A percentile compares a stretch with the other conserved stretches of the same genome.
These are phyloP conservation scores for Suaeda aralocaspica DNA, from an alignment of 148 eudicot species.

Conservation along the genomic window DNA sequence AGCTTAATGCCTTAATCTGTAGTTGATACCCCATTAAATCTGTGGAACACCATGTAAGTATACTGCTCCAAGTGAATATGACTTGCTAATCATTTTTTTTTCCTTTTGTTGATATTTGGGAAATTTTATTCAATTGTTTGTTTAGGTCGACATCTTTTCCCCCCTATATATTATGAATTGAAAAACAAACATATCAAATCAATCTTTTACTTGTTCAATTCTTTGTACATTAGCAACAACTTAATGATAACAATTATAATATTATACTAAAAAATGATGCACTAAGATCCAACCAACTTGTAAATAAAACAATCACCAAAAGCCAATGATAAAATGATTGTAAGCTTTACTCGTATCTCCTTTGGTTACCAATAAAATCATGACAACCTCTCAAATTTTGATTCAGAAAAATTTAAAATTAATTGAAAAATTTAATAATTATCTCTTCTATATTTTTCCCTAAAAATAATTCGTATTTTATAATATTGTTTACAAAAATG, in stretches of 20 bases:
- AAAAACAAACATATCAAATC: slow-evolving; percentile 26
- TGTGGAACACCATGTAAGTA: no score
- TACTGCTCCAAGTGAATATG: no score
- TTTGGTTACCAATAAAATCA: not conserved
- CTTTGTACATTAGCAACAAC: slow-evolving; percentile 11
- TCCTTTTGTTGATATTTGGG: no score
- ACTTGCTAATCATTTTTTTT: no score
- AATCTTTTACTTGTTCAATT: slow-evolving; percentile 18
- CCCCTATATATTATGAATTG: slow-evolving; percentile 1
- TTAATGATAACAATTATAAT: slow-evolving; percentile 16
- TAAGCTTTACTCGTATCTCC: not conserved
- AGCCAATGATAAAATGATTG: not conserved
- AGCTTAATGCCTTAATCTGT: no score
- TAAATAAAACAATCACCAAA: slow-evolving; percentile 1
- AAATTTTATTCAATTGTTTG: slow-evolving; percentile 21
- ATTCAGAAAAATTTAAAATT: slow-evolving; percentile 3
- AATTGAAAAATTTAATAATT: not conserved
- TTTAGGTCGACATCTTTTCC: slow-evolving; percentile 18
- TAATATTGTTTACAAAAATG: slow-evolving; percentile 5
- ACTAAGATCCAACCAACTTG: slow-evolving; percentile 17
- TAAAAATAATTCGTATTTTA: not conserved
- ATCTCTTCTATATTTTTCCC: no score
- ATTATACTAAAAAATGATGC: no score
- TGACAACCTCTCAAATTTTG: not conserved
- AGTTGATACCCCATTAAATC: no score